A percentile compares a stretch with the other conserved stretches of the same genome.
Conservation (phyloP, 2,329 filamentous ascomycete species). For the Epichloe bromicola region DNA sequence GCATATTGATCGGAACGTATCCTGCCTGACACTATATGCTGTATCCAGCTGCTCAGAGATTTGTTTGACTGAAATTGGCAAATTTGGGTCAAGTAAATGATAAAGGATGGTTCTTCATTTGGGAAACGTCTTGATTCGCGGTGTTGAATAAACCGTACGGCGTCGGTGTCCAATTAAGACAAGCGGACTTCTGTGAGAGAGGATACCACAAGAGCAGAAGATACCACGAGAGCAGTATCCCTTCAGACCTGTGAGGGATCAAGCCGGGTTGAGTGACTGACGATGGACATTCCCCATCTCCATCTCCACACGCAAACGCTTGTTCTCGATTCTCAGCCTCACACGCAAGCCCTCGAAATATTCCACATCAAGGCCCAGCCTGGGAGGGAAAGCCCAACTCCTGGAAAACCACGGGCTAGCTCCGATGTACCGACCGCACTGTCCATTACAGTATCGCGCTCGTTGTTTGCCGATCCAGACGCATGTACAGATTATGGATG, state of each 20-base stretch:
- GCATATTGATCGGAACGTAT: not conserved
- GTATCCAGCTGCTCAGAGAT: not conserved
- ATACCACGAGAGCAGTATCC: not conserved
- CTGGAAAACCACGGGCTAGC: not conserved
- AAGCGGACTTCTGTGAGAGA: not conserved
- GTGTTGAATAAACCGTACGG: not conserved
- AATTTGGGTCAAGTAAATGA: not conserved
- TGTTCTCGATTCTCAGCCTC: not conserved
- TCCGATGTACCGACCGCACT: not conserved
- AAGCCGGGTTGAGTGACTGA: not conserved
- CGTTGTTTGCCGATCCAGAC: not conserved
- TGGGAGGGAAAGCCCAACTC: too few relatives aligned
- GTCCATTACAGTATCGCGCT: not conserved
- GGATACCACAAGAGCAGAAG: not conserved
- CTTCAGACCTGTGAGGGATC: not conserved
- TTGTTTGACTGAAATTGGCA: not conserved
- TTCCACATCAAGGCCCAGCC: not conserved
- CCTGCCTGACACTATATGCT: not conserved
- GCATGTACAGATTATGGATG: not conserved
- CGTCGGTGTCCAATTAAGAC: not conserved
- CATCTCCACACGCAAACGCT: not conserved
- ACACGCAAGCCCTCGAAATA: not conserved
- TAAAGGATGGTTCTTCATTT: not conserved
- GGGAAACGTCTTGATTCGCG: not conserved
- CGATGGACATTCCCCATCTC: not conserved